Base-by-base conservation (phyloP, 306 rosid genomes). In the Alnus rubra region DNA sequence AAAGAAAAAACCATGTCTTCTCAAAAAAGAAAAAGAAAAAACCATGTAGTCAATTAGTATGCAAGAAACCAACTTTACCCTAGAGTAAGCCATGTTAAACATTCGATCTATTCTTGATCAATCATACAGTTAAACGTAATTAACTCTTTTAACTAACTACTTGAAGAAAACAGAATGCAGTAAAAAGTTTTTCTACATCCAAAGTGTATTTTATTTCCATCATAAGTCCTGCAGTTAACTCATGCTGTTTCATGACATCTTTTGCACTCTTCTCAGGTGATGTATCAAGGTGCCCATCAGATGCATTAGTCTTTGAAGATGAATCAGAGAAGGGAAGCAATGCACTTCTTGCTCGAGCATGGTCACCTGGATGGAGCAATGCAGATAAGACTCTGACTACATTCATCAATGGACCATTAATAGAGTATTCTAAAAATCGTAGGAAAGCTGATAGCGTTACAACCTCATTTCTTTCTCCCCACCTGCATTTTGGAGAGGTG, bases 321-420 rank as follows among this genome's bases (percentile, higher is more conserved):
- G 99, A 96, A 73, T 87, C 67, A 39, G 99, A 96, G 89, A 96
- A 93, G 79, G 97, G 97, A 82, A 96, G 99, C 85, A 96, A 96
- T 59, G 99, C 99, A 0, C 97, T 96, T 83, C 98, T 96, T 16
- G 92, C 98, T 73, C 86, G 99, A 84, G 99, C 98, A 73, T 96
- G 99, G 99, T 87, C 98, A 82, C 98, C 99, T 1, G 99, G 99
- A n/a, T 96, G 99, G 99, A 93, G 97, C 88, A 91, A 86, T 45
- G 99, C 98, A 7, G 91, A 96, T 79, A 96, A 90, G 85, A 96
- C 99, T 15, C 75, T 93, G n/a, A 89, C 96, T 15, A 73, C 91
- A 47, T 96, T 96, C 77, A 78, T 96, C 37, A 93, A 96, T n/a
- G 99, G 99, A 28, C 94, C 97, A 39, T 80, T 93, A 53, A 78